These are phyloP conservation scores for Trichoderma reesei DNA, from an alignment of 495 filamentous ascomycete genomes.

Conservation along the genomic window DNA sequence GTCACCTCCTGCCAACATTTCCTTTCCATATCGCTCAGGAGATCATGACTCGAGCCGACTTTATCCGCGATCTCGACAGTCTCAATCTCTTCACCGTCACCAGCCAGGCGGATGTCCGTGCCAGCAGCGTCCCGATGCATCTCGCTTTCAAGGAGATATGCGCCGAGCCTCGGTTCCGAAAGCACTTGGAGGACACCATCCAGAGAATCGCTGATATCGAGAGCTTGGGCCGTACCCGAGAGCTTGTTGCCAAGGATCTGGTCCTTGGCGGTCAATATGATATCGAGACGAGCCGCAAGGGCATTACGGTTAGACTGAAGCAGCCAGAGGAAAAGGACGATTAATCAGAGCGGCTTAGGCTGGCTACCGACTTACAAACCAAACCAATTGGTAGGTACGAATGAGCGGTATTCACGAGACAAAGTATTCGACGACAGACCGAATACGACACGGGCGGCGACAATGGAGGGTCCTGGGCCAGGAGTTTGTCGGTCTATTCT, in stretches of 20 bases:
- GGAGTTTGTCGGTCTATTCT: not conserved
- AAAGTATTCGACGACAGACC: not conserved
- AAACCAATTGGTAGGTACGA: not conserved
- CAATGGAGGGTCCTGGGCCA: not conserved
- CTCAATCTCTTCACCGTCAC: constrained; percentile 95
- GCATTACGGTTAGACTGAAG: constrained; percentile 5
- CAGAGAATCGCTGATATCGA: constrained; percentile 83
- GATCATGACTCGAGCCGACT: constrained; percentile 93
- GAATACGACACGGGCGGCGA: not conserved
- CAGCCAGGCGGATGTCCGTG: constrained; percentile 74
- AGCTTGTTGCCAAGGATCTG: constrained; percentile 77
- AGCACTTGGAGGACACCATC: constrained; percentile 73
- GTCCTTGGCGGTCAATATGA: constrained; percentile 70
- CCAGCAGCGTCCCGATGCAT: constrained; percentile 94
- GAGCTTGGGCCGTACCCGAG: constrained; percentile 81
- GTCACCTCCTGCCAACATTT: constrained; percentile 73
- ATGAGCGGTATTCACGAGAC: not conserved
- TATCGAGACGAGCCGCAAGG: constrained; percentile 34
- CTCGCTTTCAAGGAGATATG: constrained; percentile 81
- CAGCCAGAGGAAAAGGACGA: constrained; percentile 7
- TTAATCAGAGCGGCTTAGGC: not conserved
- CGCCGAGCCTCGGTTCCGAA: constrained; percentile 57
- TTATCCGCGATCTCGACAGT: constrained; percentile 85
- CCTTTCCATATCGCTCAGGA: constrained; percentile 72
- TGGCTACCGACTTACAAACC: not conserved